Conservation (phyloP, 1,284 basidiomycete species). For the Porphyrellus sp. region DNA sequence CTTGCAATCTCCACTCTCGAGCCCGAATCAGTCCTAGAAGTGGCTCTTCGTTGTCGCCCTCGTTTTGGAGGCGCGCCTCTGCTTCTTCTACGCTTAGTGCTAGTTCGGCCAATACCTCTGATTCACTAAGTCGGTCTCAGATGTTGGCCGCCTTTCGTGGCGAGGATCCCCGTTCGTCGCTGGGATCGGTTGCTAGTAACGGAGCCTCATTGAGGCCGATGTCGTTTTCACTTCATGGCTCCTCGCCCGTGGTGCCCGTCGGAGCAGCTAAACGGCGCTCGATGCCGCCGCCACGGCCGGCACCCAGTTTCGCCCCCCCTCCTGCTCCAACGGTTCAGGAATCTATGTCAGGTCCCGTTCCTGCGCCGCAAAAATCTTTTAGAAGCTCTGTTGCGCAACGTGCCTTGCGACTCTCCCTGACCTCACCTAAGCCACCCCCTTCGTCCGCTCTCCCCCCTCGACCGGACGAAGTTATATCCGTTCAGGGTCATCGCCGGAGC, state of each 20-base stretch:
- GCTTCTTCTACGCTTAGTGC: constrained; percentile 51
- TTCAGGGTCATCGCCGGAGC: constrained; percentile 38
- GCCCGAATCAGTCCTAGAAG: constrained; percentile 46
- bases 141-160: constrained; percentile 13
- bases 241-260: constrained; percentile 12
- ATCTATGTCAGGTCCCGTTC: constrained; percentile 39
- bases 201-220: constrained; percentile 18
- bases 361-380: constrained; percentile 42
- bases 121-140: constrained; percentile 37
- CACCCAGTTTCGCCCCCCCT: constrained; percentile 64
- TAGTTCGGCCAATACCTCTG: constrained; percentile 47
- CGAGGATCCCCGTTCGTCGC: constrained; percentile 12
- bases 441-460: constrained; percentile 53
- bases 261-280: constrained; percentile 50
- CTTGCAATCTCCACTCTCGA: constrained; percentile 37
- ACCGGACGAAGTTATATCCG: constrained; percentile 47
- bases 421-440: constrained; percentile 62
- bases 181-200: constrained; percentile 5
- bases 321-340: constrained; percentile 50
- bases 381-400: constrained; percentile 53
- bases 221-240: constrained; percentile 18
- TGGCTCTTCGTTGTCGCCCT: constrained; percentile 46
- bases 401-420: constrained; percentile 55
- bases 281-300: constrained; percentile 66
- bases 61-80: constrained; percentile 60